Evolutionary conservation across 139 green algal species (phyloP).

Genomic region (Chlamydomonas asymmetrica): DNA sequence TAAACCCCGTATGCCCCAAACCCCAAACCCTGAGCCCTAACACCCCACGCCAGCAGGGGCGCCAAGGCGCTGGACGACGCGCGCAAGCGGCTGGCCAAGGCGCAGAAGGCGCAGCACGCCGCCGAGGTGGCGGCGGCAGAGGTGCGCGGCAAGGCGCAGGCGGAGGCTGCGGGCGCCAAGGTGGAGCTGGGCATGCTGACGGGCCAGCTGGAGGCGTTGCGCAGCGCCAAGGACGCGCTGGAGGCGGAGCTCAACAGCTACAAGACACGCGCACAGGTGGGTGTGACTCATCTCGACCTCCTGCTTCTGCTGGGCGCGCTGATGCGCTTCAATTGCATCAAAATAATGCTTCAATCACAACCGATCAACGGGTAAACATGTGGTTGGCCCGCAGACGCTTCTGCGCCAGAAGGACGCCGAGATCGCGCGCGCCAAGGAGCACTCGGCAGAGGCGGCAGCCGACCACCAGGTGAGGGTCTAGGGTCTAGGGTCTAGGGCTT

Average conservation of each 20-base stretch:
- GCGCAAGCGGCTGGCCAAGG: constrained; percentile 46
- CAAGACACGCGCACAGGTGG: constrained; percentile 49
- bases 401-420: constrained; percentile 52
- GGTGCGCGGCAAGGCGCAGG: constrained; percentile 38
- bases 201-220: constrained; percentile 34
- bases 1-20: too few relatives aligned
- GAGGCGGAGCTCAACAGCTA: constrained; percentile 58
- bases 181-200: constrained; percentile 35
- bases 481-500: too few relatives aligned
- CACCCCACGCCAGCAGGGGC: constrained; percentile 13
- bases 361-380: too few relatives aligned
- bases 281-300: not conserved
- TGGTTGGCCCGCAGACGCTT: constrained; percentile 23
- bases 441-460: constrained; percentile 10
- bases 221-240: constrained; percentile 21
- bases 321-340: not conserved
- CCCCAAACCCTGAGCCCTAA: too few relatives aligned
- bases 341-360: too few relatives aligned
- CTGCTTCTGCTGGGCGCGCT: not conserved
- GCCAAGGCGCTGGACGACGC: constrained; percentile 44
- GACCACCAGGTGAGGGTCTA: constrained; percentile 12
- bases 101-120: constrained; percentile 49
- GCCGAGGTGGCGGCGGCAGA: constrained; percentile 49
- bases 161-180: constrained; percentile 7
- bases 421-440: constrained; percentile 28